These are phyloP conservation scores for Clathrus columnatus DNA, from an alignment of 768 basidiomycete species.

Conservation along the genomic window DNA sequence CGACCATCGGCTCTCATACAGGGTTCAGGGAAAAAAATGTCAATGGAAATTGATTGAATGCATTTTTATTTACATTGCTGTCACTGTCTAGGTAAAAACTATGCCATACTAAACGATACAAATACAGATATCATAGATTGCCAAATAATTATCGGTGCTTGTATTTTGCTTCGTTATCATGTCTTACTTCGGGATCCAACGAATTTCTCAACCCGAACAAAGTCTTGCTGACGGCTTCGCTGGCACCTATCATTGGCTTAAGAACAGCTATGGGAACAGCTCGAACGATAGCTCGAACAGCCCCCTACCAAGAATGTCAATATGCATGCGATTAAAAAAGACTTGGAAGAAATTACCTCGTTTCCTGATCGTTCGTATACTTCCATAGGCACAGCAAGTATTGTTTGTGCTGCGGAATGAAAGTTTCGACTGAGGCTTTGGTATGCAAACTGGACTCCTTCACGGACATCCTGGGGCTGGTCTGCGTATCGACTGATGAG, in stretches of 20 bases:
- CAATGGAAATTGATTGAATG: constrained; percentile 74
- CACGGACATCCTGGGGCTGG: constrained; percentile 74
- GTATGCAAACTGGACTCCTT: constrained; percentile 91
- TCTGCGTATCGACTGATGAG: constrained; percentile 84
- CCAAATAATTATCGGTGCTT: constrained; percentile 52
- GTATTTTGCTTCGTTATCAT: constrained; percentile 90
- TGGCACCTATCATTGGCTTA: constrained; percentile 97
- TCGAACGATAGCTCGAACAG: constrained; percentile 88
- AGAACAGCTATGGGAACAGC: constrained; percentile 96
- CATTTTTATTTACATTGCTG: neutral
- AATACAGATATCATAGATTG: neutral
- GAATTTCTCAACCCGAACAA: constrained; percentile 89
- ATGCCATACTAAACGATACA: neutral
- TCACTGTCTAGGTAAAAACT: constrained; percentile 1
- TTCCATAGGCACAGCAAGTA: constrained; percentile 98
- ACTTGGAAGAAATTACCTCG: constrained; percentile 47
- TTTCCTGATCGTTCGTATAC: constrained; percentile 91
- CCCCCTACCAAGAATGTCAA: constrained; percentile 46
- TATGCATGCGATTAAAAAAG: constrained; percentile 8
- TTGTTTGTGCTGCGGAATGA: constrained; percentile 93
- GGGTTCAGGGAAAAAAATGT: constrained; percentile 83
- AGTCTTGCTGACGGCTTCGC: constrained; percentile 94
- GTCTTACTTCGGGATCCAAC: constrained; percentile 74
- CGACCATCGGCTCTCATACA: constrained; percentile 64
- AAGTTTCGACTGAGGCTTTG: constrained; percentile 78